Evolutionary conservation across 2,329 filamentous ascomycete species (phyloP).

Genomic region (Cercospora sesami): DNA sequence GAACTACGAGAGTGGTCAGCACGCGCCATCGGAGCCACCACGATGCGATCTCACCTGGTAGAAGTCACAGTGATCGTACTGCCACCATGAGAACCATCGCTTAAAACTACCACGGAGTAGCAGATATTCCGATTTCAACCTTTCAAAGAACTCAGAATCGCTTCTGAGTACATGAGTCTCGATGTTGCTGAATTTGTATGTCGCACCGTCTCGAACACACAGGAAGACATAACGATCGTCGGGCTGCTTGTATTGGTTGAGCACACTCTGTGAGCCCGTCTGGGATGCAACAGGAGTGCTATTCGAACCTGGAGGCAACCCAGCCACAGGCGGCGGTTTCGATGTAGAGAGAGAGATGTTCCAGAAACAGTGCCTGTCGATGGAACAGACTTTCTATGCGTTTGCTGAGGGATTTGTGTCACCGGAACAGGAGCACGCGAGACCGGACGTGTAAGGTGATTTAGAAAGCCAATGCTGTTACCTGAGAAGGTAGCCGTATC

Average conservation of each 20-base stretch:
- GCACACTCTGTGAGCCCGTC: not conserved
- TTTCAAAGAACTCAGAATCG: not conserved
- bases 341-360: not conserved
- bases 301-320: not conserved
- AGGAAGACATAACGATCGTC: not conserved
- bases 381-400: not conserved
- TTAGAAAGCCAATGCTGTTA: too few relatives aligned
- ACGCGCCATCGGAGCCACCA: not conserved
- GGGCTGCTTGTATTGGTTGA: not conserved
- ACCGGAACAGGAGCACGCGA: not conserved
- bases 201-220: not conserved
- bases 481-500: too few relatives aligned
- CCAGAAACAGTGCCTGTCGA: not conserved
- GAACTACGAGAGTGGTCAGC: not conserved
- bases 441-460: not conserved
- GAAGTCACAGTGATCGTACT: not conserved
- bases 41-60: not conserved
- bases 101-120: not conserved
- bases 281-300: not conserved
- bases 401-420: not conserved
- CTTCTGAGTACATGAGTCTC: not conserved
- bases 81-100: not conserved
- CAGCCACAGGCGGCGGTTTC: not conserved
- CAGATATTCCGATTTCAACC: not conserved
- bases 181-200: not conserved